Base-by-base conservation (phyloP, 2,329 filamentous ascomycete species). In the Onygena corvina region DNA sequence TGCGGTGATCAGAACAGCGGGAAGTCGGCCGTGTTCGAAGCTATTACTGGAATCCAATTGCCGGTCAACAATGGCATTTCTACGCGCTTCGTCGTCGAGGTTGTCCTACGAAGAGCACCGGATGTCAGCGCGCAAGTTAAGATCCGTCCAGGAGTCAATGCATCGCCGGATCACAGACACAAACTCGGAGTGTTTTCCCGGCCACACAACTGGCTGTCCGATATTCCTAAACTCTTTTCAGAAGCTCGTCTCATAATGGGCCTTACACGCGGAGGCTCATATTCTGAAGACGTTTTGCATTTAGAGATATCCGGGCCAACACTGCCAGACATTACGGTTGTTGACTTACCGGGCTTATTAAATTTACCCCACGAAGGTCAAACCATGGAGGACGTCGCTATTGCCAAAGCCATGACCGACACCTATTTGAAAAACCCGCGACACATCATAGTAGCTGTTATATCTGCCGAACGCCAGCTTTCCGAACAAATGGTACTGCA, bases 341-440 rank as follows among this genome's bases (percentile, higher is more conserved):
- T 81, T 5, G 79, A 82, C 60, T 66, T 82, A 29, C 79, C 78
- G 0, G 77, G 79, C 1, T 63, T 81, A 1, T 74, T 80, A 23
- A 68, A 71, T 27, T 73, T 76, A 6, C 71, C 71, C 55, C 77
- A 74, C 53, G 67, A 70, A 25, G 69, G 75, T 48, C 75, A 79
- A 58, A 75, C 73, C 1, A 66, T 70, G 25, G 64, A 69, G 18
- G 76, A 79, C 36, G 75, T 75, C 49, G 64, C 69, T 52, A 71
- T 75, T 2, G 76, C 79, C 45, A 71, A 75, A 25, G 54, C 66
- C 0, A 62, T 80, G 2, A 64, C 64, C 0, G 51, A 61, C 40
- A 53, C 50, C 0, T 74, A 74, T 45, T 70, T 74, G 50, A 54
- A 56, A 5, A 62, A 70, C 21, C 58, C 63, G 3, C 59, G 67